These are phyloP conservation scores for Amylostereum chailletii DNA, from an alignment of 1,284 basidiomycete species.

Conservation along the genomic window DNA sequence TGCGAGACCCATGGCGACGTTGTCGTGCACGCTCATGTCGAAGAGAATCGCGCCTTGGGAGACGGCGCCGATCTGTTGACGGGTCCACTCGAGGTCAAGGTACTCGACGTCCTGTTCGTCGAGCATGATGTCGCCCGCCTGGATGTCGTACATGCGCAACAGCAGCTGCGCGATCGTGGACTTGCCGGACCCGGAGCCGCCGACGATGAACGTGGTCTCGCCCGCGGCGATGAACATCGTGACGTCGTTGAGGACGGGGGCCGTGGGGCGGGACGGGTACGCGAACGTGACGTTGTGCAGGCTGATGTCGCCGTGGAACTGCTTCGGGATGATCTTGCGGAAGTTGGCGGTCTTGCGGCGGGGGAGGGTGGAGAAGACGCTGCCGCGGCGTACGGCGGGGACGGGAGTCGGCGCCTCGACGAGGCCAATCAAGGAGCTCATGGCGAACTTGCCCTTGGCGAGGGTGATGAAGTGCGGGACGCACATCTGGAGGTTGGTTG, in stretches of 20 bases:
- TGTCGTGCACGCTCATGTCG: conserved; percentile 81
- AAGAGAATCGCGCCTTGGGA: conserved; percentile 75
- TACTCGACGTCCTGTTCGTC: conserved; percentile 77
- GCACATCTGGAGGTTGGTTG: conserved; percentile 78
- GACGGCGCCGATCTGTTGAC: conserved; percentile 70
- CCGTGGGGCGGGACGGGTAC: conserved; percentile 75
- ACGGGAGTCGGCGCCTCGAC: conserved; percentile 32
- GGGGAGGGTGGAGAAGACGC: conserved; percentile 18
- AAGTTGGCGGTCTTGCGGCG: conserved; percentile 27
- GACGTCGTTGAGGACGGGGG: conserved; percentile 54
- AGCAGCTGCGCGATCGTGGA: conserved; percentile 85
- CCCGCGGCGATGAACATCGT: conserved; percentile 73
- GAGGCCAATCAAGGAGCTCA: conserved; percentile 63
- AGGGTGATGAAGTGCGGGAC: conserved; percentile 75
- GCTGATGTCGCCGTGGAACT: conserved; percentile 71
- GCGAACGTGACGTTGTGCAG: conserved; percentile 75
- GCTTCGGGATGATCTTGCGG: conserved; percentile 49
- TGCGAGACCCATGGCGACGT: conserved; percentile 75
- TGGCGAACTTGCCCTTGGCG: conserved; percentile 81
- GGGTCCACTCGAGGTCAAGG: conserved; percentile 71
- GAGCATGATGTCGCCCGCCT: conserved; percentile 57
- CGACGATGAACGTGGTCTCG: conserved; percentile 91
- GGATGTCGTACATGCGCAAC: conserved; percentile 68
- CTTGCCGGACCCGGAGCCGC: conserved; percentile 87
- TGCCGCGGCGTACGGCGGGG: conserved; percentile 7